Percentiles rank a stretch among this genome's conserved stretches.
Conservation (phyloP, 768 basidiomycete species). For the Mycena alexandri region DNA sequence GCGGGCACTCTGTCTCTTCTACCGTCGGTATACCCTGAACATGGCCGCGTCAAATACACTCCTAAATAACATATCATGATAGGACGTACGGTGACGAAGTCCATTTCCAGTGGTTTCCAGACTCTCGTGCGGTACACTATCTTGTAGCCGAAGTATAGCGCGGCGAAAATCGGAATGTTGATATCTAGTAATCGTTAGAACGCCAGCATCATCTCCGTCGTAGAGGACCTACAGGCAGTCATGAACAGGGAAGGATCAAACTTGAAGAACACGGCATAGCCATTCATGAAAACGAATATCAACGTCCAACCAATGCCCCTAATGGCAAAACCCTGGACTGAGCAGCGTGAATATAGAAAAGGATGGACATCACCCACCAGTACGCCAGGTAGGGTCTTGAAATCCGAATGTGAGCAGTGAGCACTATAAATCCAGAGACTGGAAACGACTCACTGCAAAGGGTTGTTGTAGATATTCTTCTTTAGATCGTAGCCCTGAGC, state of each 20-base stretch:
- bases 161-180: conserved; percentile 61
- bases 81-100: conserved; percentile 72
- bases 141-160: conserved; percentile 61
- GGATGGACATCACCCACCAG: conserved; percentile 49
- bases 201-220: not conserved
- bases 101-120: conserved; percentile 76
- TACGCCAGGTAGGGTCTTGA: conserved; percentile 70
- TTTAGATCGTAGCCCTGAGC: conserved; percentile 74
- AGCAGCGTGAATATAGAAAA: not conserved
- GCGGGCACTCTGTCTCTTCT: conserved; percentile 75
- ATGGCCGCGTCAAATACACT: conserved; percentile 6
- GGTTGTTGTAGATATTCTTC: conserved; percentile 72
- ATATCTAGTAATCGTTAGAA: conserved; percentile 48
- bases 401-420: conserved; percentile 7
- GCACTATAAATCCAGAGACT: not conserved
- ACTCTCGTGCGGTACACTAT: conserved; percentile 53
- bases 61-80: not conserved
- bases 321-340: not conserved
- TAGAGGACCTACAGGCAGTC: conserved; percentile 52
- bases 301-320: conserved; percentile 73
- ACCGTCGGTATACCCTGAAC: conserved; percentile 72
- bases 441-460: conserved; percentile 54
- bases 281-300: conserved; percentile 68
- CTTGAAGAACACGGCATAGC: conserved; percentile 72
- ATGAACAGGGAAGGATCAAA: conserved; percentile 69